Evolutionary conservation across 75 land plant genomes (phyloP).

Genomic region (Larix kaempferi): DNA sequence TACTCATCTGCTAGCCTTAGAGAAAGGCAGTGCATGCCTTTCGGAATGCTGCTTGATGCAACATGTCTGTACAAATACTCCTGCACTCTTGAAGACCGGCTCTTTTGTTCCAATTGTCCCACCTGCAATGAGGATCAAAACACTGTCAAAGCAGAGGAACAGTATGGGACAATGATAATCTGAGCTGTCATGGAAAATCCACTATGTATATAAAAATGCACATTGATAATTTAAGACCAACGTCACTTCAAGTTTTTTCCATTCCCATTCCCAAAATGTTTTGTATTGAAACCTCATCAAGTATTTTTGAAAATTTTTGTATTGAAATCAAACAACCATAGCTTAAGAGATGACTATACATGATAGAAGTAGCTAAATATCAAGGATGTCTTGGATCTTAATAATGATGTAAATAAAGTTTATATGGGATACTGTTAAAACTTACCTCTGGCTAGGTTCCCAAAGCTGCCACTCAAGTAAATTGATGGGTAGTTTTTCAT

Average conservation of each 20-base stretch:
- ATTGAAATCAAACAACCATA: not conserved
- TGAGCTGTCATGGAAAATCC: not conserved
- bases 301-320: not conserved
- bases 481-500: too few species aligned
- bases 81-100: constrained; percentile 54
- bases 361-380: not conserved
- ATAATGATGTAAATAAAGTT: not conserved
- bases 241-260: not conserved
- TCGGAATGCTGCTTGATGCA: constrained; percentile 69
- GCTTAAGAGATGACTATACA: not conserved
- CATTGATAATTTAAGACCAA: not conserved
- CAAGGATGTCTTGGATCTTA: not conserved
- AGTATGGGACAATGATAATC: too few species aligned
- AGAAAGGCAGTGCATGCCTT: constrained; percentile 63
- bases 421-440: too few species aligned
- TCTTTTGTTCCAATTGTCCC: constrained; percentile 42
- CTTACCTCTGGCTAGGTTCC: too few species aligned
- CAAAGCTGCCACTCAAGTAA: too few species aligned
- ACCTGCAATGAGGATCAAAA: constrained; percentile 33
- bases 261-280: not conserved
- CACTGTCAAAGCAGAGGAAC: not conserved
- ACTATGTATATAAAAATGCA: too few species aligned
- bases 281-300: not conserved
- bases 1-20: constrained; percentile 59
- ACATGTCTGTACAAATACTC: constrained; percentile 76